Percentiles rank a stretch among this genome's conserved stretches.
Evolutionary conservation across 108 stramenopile species (phyloP).

Genomic region (Licmophora abbreviata): DNA sequence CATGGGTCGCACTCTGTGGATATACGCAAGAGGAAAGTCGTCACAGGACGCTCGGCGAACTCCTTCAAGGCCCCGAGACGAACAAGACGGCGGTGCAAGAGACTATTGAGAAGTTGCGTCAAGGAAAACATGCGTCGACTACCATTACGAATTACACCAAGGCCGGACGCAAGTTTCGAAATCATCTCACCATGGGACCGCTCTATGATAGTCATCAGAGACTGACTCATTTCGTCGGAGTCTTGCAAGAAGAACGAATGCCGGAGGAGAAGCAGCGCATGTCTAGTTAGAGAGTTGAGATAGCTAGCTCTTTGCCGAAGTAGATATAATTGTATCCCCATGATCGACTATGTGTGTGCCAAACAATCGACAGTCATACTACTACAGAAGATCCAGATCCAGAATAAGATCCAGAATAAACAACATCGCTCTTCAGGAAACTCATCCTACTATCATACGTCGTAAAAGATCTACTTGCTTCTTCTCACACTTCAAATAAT

Average conservation of each 20-base stretch:
- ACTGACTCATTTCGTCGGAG: slow-evolving; percentile 48
- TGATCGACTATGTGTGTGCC: too few relatives aligned
- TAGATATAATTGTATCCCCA: too few relatives aligned
- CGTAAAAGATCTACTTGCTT: too few relatives aligned
- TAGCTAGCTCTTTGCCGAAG: too few relatives aligned
- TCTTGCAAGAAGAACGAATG: slow-evolving; percentile 50
- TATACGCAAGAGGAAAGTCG: slow-evolving; percentile 38
- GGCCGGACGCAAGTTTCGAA: slow-evolving; percentile 41
- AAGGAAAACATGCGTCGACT: slow-evolving; percentile 21
- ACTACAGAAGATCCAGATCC: too few relatives aligned
- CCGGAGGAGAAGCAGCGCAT: too few relatives aligned
- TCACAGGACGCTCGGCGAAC: slow-evolving; percentile 25
- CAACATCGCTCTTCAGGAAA: too few relatives aligned
- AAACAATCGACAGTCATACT: too few relatives aligned
- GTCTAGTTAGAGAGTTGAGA: too few relatives aligned
- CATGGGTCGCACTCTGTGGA: slow-evolving; percentile 58
- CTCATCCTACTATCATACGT: too few relatives aligned
- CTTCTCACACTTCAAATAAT: too few relatives aligned
- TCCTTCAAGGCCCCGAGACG: slow-evolving; percentile 61
- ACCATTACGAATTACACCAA: slow-evolving; percentile 57
- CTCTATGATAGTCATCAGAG: slow-evolving; percentile 32
- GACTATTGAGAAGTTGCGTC: slow-evolving; percentile 23
- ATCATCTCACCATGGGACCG: slow-evolving; percentile 37
- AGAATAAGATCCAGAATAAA: too few relatives aligned
- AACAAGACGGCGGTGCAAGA: slow-evolving; percentile 17